Conservation (phyloP, 2,329 filamentous ascomycete species). For the Tolypocladium nubicola region DNA sequence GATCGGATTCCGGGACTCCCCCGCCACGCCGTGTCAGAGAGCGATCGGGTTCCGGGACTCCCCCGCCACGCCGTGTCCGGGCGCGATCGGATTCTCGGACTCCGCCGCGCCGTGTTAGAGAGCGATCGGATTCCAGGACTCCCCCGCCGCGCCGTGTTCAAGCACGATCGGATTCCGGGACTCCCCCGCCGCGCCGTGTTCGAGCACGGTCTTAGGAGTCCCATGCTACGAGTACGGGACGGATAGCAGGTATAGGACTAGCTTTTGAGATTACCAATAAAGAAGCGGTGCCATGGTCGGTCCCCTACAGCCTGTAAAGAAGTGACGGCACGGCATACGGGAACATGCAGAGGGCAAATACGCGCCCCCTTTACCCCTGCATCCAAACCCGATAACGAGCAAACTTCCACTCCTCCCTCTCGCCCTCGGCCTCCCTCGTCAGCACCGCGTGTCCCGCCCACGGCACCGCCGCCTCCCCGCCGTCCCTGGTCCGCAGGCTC, state of each 20-base stretch:
- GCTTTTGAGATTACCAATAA: background rate
- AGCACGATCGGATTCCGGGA: background rate
- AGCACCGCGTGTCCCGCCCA: constrained; percentile 22
- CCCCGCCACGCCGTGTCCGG: background rate
- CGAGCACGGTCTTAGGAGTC: background rate
- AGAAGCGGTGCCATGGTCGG: background rate
- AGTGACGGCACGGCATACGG: no score
- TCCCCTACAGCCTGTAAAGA: background rate
- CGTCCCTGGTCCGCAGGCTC: constrained; percentile 15
- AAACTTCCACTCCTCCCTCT: constrained; percentile 21
- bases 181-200: background rate
- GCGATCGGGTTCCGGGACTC: no score
- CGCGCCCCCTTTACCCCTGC: constrained; percentile 7
- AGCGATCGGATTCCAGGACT: background rate
- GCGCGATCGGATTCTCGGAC: background rate
- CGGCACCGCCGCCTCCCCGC: constrained; percentile 11
- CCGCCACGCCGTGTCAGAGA: background rate
- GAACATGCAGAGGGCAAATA: background rate
- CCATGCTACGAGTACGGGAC: no score
- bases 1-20: no score
- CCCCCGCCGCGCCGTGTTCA: background rate
- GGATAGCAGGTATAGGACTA: background rate
- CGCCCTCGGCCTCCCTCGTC: constrained; percentile 10
- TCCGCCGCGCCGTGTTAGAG: background rate
- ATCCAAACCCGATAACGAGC: constrained; percentile 21